phyloP scores from a whole-genome alignment of 2,329 filamentous ascomycete species.

The Pezicula neosporulosa region DNA sequence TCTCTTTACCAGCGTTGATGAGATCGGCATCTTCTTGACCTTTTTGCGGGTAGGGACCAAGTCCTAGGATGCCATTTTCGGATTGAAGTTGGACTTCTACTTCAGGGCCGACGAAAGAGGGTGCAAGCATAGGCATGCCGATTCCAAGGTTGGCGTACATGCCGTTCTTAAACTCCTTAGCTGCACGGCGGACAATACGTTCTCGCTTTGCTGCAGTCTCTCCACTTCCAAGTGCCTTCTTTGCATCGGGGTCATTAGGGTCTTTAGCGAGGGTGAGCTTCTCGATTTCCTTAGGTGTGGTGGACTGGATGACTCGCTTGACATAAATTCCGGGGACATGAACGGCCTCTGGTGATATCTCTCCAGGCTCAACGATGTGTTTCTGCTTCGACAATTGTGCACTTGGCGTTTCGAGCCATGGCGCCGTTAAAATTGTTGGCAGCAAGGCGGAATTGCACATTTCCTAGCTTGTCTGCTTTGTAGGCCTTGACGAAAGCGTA shows the following conservation, averaged over 20 bases:
- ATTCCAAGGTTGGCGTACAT: conserved; percentile 94
- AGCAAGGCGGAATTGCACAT: conserved; percentile 84
- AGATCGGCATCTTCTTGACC: conserved; percentile 81
- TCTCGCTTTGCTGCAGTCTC: conserved; percentile 64
- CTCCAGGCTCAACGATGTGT: conserved; percentile 85
- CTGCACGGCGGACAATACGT: conserved; percentile 78
- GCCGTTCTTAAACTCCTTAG: conserved; percentile 91
- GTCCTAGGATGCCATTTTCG: conserved; percentile 75
- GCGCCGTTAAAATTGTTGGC: conserved; percentile 93
- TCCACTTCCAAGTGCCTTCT: conserved; percentile 28
- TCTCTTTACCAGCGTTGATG: conserved; percentile 93
- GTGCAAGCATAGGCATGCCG: conserved; percentile 90
- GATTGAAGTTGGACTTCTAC: conserved; percentile 81
- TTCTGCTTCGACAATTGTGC: conserved; percentile 90
- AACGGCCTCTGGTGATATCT: conserved; percentile 79
- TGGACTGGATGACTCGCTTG: conserved; percentile 82
- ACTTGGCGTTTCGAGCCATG: conserved; percentile 87
- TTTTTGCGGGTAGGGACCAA: conserved; percentile 69
- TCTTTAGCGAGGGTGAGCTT: conserved; percentile 76
- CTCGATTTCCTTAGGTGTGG: conserved; percentile 75
- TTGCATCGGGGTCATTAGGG: conserved; percentile 25
- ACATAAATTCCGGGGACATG: conserved; percentile 92
- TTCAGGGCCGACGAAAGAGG: conserved; percentile 74
- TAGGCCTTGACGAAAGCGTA: conserved; percentile 93
- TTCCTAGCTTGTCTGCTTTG: conserved; percentile 88